phyloP scores from a whole-genome alignment of 2,329 filamentous ascomycete genomes.

The Knufia petricola region DNA sequence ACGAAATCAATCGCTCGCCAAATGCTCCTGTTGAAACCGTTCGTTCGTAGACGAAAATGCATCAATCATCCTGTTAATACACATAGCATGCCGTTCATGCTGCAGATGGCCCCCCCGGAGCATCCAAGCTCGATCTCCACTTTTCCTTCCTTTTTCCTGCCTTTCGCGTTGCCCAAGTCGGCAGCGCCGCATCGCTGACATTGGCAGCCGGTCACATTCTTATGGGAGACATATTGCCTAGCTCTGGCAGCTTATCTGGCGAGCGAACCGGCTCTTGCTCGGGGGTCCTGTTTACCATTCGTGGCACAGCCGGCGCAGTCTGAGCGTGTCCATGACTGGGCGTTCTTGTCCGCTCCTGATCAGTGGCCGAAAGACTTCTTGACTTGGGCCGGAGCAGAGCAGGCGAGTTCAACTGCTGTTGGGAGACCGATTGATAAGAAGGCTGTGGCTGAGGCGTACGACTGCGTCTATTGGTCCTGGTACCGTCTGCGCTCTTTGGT shows the following conservation, averaged over 20 bases:
- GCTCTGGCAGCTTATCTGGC: constrained; percentile 37
- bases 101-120: background rate
- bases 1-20: too few relatives aligned
- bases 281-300: constrained; percentile 17
- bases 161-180: background rate
- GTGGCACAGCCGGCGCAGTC: constrained; percentile 18
- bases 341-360: constrained; percentile 6
- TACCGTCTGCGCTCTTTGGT: background rate
- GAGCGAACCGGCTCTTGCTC: constrained; percentile 27
- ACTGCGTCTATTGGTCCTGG: background rate
- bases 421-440: background rate
- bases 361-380: constrained; percentile 19
- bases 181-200: background rate
- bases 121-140: background rate
- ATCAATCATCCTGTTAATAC: background rate
- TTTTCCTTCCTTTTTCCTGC: background rate
- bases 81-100: background rate
- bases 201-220: constrained; percentile 28
- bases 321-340: constrained; percentile 17
- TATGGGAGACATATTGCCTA: constrained; percentile 41
- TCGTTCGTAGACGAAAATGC: too few relatives aligned
- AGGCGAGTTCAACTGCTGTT: constrained; percentile 13
- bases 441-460: background rate
- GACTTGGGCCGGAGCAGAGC: constrained; percentile 16
- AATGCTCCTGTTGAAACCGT: too few relatives aligned